Conservation (phyloP, 2,329 filamentous ascomycete genomes). For the Xylariaceae sp. region DNA sequence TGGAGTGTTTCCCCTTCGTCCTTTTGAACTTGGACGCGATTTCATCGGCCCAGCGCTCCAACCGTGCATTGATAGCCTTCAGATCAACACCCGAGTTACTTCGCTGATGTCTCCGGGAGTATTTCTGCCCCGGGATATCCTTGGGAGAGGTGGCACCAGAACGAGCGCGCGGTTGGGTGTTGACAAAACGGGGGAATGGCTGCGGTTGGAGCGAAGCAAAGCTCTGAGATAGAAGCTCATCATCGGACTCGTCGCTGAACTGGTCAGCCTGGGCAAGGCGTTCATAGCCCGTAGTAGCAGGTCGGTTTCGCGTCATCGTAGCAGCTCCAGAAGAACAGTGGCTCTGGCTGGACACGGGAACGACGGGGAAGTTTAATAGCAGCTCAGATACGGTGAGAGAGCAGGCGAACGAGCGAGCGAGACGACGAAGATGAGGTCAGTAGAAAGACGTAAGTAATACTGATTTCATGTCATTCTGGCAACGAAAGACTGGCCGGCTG, state of each 20-base stretch:
- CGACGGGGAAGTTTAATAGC: background rate
- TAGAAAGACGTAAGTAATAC: background rate
- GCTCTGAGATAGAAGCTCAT: constrained; percentile 53
- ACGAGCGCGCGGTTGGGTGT: constrained; percentile 55
- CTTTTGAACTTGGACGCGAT: constrained; percentile 97
- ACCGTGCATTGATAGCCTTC: constrained; percentile 92
- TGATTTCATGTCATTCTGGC: constrained; percentile 22
- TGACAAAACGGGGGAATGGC: constrained; percentile 58
- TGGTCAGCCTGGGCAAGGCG: constrained; percentile 78
- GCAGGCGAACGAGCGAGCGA: background rate
- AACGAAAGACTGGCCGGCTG: constrained; percentile 1
- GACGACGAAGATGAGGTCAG: background rate
- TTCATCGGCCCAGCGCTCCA: constrained; percentile 96
- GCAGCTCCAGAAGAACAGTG: background rate
- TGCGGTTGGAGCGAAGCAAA: constrained; percentile 51
- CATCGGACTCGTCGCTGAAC: constrained; percentile 66
- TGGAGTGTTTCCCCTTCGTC: constrained; percentile 60
- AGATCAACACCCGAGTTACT: constrained; percentile 92
- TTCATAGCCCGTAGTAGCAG: constrained; percentile 76
- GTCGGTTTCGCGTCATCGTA: constrained; percentile 62
- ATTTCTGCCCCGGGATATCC: constrained; percentile 36
- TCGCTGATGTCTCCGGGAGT: constrained; percentile 42
- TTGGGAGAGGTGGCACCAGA: constrained; percentile 56
- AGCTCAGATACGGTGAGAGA: background rate
- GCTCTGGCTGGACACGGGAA: background rate